These are phyloP conservation scores for Gaultheria prostrata DNA, from an alignment of 148 eudicot species.

Conservation along the genomic window DNA sequence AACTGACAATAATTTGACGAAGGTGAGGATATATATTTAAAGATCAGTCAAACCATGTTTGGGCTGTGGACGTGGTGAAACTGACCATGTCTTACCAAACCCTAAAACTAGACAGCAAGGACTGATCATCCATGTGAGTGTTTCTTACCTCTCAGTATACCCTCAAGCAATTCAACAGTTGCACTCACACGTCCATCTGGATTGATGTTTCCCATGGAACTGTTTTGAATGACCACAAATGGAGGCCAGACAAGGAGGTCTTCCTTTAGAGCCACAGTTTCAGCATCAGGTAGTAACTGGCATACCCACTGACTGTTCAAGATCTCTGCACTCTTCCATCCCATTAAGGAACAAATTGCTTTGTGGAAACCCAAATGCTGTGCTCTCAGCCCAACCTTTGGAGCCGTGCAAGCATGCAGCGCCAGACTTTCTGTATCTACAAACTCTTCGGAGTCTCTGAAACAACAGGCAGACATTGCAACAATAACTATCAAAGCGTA, in stretches of 20 bases:
- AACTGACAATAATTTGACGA: neutral
- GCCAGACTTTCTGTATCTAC: slow-evolving; percentile 46
- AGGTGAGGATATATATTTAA: neutral
- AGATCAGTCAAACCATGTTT: neutral
- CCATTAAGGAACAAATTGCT: slow-evolving; percentile 67
- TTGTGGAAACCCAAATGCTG: slow-evolving; percentile 60
- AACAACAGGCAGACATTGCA: slow-evolving; percentile 18
- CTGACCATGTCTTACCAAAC: neutral
- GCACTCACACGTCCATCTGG: slow-evolving; percentile 33
- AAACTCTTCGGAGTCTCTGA: slow-evolving; percentile 47
- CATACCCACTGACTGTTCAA: slow-evolving; percentile 39
- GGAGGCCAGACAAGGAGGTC: slow-evolving; percentile 75
- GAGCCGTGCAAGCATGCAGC: slow-evolving; percentile 47
- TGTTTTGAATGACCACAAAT: slow-evolving; percentile 49
- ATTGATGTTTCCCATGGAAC: slow-evolving; percentile 24
- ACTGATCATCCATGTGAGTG: neutral
- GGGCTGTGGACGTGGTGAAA: neutral
- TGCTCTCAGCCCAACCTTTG: slow-evolving; percentile 50
- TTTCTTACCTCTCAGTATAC: slow-evolving; percentile 42
- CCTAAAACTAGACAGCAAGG: neutral
- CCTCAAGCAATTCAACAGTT: slow-evolving; percentile 31
- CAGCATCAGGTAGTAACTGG: slow-evolving; percentile 37
- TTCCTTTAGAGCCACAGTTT: slow-evolving; percentile 36
- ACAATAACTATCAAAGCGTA: slow-evolving; percentile 8
- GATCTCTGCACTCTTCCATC: slow-evolving; percentile 44